Percentiles rank a stretch among this genome's conserved stretches.
Evolutionary conservation across 257 asterid genomes (phyloP).

Genomic region (Capsicum baccatum): DNA sequence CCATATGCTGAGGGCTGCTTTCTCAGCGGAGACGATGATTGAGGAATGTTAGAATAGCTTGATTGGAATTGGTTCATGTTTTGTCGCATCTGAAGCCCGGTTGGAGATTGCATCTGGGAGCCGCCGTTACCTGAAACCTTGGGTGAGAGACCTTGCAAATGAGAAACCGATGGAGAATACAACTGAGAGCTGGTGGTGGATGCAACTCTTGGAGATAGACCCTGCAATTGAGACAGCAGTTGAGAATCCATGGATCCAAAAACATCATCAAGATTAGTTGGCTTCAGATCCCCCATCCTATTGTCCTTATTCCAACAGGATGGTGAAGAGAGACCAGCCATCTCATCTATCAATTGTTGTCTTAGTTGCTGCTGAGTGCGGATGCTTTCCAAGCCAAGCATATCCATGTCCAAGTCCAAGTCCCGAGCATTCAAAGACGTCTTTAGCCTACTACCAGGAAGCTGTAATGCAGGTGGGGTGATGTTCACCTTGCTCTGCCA

Average conservation of each 20-base stretch:
- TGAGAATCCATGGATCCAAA: constrained; percentile 77
- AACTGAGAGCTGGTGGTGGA: constrained; percentile 37
- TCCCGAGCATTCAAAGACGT: constrained; percentile 62
- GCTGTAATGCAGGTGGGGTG: constrained; percentile 73
- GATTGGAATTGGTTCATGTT: constrained; percentile 69
- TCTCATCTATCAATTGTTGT: constrained; percentile 62
- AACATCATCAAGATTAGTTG: constrained; percentile 73
- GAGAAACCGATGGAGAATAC: constrained; percentile 60
- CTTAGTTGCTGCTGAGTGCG: constrained; percentile 61
- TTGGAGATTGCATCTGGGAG: constrained; percentile 60
- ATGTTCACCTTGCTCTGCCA: constrained; percentile 70
- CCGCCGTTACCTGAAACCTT: constrained; percentile 36
- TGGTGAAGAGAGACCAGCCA: constrained; percentile 72
- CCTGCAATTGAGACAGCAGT: constrained; percentile 58
- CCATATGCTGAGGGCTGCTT: constrained; percentile 51
- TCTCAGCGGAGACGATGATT: constrained; percentile 66
- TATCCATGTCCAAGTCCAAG: constrained; percentile 52
- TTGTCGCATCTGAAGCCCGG: constrained; percentile 60
- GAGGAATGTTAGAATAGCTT: constrained; percentile 59
- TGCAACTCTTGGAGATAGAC: constrained; percentile 54
- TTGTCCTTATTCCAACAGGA: constrained; percentile 48
- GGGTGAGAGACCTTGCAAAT: constrained; percentile 61
- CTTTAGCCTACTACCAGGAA: constrained; percentile 81
- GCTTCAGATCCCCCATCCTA: constrained; percentile 58
- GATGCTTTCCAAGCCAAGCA: constrained; percentile 64